Base-by-base conservation (phyloP, 1,139 yeast genomes). In the Taphrina wiesneri region DNA sequence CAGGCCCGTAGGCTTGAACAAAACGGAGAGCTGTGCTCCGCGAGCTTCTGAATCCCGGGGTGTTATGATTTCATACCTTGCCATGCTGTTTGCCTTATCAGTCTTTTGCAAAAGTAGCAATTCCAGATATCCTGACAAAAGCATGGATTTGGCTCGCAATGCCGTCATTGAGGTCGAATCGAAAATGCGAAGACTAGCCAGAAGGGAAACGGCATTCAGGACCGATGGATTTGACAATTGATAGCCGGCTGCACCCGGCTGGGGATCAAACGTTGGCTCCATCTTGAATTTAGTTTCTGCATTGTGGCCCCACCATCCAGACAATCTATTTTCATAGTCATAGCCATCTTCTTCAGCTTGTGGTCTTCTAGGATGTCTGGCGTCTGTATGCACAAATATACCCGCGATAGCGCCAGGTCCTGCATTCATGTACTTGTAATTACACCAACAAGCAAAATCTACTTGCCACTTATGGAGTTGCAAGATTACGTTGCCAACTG, bases 301-400 rank as follows among this genome's bases (percentile, higher is more conserved):
- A 71, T 88, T 85, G 74, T 90, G 91, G 0, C 97, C 97, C 97
- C 98, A 92, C 98, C 98, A 92, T 0, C 98, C 98, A 0, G 97
- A 96, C 66, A 89, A 79, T 43, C 83, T 73, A 63, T 60, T 60
- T 6, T 19, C 68, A 32, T 70, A 72, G 25, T 68, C 69, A 53
- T 70, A 70, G 34, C 67, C 43, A 9, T 71, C 72, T 54, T n/a
- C 65, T 9, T 26, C 19, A 72, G 72, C 73, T n/a, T 25, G 21
- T 9, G 19, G 2, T n/a, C 49, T 13, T 54, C 83, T 80, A 73
- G 77, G 79, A 63, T 73, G 76, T 9, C 47, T 36, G 15, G 63
- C 63, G 9, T 17, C 21, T 70, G 84, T 86, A 74, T 90, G 85
- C 30, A 91, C 87, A 73, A 84, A 91, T 28, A 89, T 81, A 0